A percentile compares a stretch with the other conserved stretches of the same genome.
Conservation (phyloP, 75 land plant genomes). For the Adiantum capillusveneris region DNA sequence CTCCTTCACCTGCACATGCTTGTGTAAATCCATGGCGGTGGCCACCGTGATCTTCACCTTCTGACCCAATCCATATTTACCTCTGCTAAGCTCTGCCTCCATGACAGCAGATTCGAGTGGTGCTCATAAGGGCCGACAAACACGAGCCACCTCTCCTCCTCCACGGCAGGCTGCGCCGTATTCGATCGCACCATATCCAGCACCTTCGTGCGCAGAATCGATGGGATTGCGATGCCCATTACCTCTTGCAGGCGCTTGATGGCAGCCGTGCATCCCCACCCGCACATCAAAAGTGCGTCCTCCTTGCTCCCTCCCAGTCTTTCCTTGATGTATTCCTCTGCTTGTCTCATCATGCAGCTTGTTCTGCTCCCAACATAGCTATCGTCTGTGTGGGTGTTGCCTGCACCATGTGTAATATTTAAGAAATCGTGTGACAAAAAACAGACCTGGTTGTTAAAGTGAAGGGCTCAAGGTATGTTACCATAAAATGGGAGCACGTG, state of each 20-base stretch:
- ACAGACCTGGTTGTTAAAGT: too few relatives aligned
- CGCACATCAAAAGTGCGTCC: conserved; percentile 53
- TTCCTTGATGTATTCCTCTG: conserved; percentile 46
- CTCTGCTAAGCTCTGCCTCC: too few relatives aligned
- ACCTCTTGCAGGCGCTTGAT: conserved; percentile 72
- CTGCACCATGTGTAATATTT: too few relatives aligned
- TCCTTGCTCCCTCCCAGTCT: conserved; percentile 45
- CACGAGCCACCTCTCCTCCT: conserved; percentile 14
- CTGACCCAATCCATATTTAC: conserved; percentile 11
- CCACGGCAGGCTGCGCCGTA: too few relatives aligned
- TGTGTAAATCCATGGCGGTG: conserved; percentile 4
- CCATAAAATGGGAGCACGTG: too few relatives aligned
- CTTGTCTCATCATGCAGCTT: conserved; percentile 33
- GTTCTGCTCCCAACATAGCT: conserved; percentile 57
- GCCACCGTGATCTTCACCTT: conserved; percentile 23
- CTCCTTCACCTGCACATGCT: too few relatives aligned
- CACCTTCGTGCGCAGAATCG: too few relatives aligned
- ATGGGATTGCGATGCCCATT: too few relatives aligned
- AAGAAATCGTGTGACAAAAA: too few relatives aligned
- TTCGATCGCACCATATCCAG: too few relatives aligned
- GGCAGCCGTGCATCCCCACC: conserved; percentile 62
- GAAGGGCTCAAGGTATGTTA: too few relatives aligned
- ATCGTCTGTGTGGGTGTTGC: conserved; percentile 70
- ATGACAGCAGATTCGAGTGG: too few relatives aligned
- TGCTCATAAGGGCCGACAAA: conserved; percentile 21